These are phyloP conservation scores for Polychaeton citri DNA, from an alignment of 2,329 filamentous ascomycete species.

Conservation along the genomic window DNA sequence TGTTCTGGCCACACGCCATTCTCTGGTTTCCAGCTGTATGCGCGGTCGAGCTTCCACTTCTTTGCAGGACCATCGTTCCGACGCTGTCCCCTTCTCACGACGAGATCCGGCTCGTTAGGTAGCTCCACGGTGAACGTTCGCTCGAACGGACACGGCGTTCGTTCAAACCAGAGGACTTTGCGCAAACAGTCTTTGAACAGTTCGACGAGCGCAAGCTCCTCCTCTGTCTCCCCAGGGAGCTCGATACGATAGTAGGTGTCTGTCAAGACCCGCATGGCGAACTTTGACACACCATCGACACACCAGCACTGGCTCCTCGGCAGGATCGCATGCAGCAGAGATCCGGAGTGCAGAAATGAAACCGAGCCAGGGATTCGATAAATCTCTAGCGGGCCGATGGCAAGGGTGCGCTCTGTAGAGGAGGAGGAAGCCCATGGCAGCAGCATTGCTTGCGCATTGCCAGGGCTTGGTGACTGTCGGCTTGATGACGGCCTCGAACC, in stretches of 20 bases:
- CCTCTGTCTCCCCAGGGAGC: constrained; percentile 51
- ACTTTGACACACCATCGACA: constrained; percentile 70
- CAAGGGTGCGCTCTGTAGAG: constrained; percentile 67
- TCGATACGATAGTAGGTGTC: constrained; percentile 88
- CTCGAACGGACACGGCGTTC: constrained; percentile 75
- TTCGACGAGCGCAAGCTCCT: constrained; percentile 51
- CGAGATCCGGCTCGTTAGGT: constrained; percentile 54
- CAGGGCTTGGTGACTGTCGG: constrained; percentile 20
- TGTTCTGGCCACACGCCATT: constrained; percentile 15
- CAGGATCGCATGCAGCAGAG: constrained; percentile 71
- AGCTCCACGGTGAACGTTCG: constrained; percentile 62
- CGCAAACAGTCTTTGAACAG: constrained; percentile 57
- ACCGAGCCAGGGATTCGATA: constrained; percentile 79
- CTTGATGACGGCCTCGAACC: constrained; percentile 16
- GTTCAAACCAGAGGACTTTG: constrained; percentile 70
- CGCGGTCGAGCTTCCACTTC: constrained; percentile 34
- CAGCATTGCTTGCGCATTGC: constrained; percentile 28
- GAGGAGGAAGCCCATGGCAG: constrained; percentile 52
- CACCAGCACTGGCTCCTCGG: constrained; percentile 91
- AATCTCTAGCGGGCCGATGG: constrained; percentile 65
- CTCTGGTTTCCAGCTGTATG: constrained; percentile 32
- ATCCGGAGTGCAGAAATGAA: constrained; percentile 75
- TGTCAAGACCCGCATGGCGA: constrained; percentile 72
- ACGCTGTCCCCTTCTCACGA: constrained; percentile 52
- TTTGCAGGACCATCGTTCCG: constrained; percentile 45